phyloP scores from a whole-genome alignment of 2,329 filamentous ascomycete species.

The Epichloe glyceriae region DNA sequence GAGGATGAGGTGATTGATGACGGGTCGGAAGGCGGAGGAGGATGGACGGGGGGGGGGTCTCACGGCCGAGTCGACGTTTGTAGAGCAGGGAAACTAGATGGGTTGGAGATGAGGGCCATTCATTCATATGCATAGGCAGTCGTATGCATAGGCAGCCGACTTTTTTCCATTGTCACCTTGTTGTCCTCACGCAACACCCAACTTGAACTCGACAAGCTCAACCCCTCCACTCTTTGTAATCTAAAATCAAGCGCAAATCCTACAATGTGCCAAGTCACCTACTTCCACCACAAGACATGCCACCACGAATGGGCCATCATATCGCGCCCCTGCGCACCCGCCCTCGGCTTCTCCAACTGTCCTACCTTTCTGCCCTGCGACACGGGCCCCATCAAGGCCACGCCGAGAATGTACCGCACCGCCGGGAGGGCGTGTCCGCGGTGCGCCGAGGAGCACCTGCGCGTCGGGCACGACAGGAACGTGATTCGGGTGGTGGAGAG shows the following conservation, averaged over 20 bases:
- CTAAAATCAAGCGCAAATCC: not conserved
- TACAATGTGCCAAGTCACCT: constrained; percentile 34
- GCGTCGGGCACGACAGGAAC: constrained; percentile 34
- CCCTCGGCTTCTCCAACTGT: constrained; percentile 38
- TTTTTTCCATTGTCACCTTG: too few relatives aligned
- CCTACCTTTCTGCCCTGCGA: constrained; percentile 22
- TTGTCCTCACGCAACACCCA: too few relatives aligned
- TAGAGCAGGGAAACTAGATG: constrained; percentile 5
- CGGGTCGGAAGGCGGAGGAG: constrained; percentile 15
- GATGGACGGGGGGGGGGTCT: constrained; percentile 16
- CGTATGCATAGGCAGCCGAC: too few relatives aligned
- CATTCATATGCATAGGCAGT: too few relatives aligned
- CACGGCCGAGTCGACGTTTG: constrained; percentile 19
- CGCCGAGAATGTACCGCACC: constrained; percentile 23
- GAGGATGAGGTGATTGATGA: constrained; percentile 16
- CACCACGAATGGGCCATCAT: constrained; percentile 40
- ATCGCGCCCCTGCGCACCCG: constrained; percentile 31
- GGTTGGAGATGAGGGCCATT: not conserved
- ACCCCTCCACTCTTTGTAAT: too few relatives aligned
- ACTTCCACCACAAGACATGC: constrained; percentile 36
- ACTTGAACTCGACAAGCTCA: too few relatives aligned
- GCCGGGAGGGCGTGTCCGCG: constrained; percentile 26
- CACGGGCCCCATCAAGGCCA: constrained; percentile 21
- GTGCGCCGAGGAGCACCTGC: constrained; percentile 20
- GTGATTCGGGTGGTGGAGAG: constrained; percentile 30